These are phyloP conservation scores for Shiraia bambusicola DNA, from an alignment of 2,329 filamentous ascomycete species.

Conservation along the genomic window DNA sequence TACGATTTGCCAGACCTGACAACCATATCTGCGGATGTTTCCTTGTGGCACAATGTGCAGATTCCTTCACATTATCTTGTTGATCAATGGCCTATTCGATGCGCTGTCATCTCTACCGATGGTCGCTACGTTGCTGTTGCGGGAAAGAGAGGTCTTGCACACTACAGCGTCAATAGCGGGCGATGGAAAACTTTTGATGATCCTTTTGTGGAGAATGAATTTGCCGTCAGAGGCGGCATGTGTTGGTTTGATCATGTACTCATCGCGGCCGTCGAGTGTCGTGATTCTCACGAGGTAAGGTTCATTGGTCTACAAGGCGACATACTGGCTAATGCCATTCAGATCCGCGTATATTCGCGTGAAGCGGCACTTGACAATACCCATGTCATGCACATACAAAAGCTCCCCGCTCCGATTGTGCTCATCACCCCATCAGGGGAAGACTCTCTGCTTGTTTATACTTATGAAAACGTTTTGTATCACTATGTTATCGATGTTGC, in stretches of 20 bases:
- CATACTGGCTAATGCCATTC: slow-evolving; percentile 7
- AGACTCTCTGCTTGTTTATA: slow-evolving; percentile 94
- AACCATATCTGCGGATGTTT: slow-evolving; percentile 86
- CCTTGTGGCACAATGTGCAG: slow-evolving; percentile 91
- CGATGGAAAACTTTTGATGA: slow-evolving; percentile 95
- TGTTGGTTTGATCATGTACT: slow-evolving; percentile 98
- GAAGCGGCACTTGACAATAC: slow-evolving; percentile 75
- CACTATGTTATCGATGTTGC: slow-evolving; percentile 85
- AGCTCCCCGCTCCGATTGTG: slow-evolving; percentile 81
- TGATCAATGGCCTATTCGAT: slow-evolving; percentile 90
- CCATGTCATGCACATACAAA: slow-evolving; percentile 73
- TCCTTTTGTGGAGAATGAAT: slow-evolving; percentile 79
- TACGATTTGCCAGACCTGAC: slow-evolving; percentile 90
- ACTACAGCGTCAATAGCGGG: slow-evolving; percentile 92
- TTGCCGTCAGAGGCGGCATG: slow-evolving; percentile 92
- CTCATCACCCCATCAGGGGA: slow-evolving; percentile 86
- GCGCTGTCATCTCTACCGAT: slow-evolving; percentile 84
- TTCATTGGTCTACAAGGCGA: background rate
- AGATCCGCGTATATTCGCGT: slow-evolving; percentile 87
- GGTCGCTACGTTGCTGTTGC: slow-evolving; percentile 95
- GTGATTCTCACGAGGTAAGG: slow-evolving; percentile 70
- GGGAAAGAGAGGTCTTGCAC: slow-evolving; percentile 85
- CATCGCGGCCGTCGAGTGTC: slow-evolving; percentile 87
- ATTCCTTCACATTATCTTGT: slow-evolving; percentile 82
- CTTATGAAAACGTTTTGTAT: slow-evolving; percentile 92